Base-by-base conservation (phyloP, 116 monocot species). In the Posidonia oceanica region DNA sequence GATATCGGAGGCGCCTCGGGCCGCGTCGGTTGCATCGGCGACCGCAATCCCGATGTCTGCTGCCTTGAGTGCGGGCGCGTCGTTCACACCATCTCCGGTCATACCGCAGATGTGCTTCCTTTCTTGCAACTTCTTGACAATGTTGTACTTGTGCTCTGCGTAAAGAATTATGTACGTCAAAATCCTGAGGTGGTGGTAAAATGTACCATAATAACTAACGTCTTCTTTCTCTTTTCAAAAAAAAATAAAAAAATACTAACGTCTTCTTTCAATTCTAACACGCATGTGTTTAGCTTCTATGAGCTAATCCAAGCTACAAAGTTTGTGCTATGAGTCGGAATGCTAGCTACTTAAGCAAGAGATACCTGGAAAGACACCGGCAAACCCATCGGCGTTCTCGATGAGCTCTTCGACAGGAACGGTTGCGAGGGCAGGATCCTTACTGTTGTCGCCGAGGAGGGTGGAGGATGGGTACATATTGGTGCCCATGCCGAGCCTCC, bases 41-140 rank as follows among this genome's bases (percentile, higher is more conserved):
- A 91, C 91, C 3, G 91, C 91, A n/a, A 91, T 91, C 0, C 91
- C 87, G 59, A 91, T 91, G 71, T 91, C 91, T 17, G 91, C 91
- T 67, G 84, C 86, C 81, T 91, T 87, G 72, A 91, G 61, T 4
- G 91, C 91, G 0, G 91, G 91, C 14, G 91, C 91, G 64, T 91
- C 91, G 71, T 91, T 91, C 10, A 91, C 91, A 3, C 91, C 91
- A 40, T 91, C 91, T 1, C 91, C 87, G 0, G 91, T 91, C 91
- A 91, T 91, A 7, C 91, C 91, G 73, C 91, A 91, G 0, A 91
- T 91, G 83, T 91, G 91, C 57, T 87, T 87, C 66, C 83, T 65
- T 21, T 81, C 83, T 64, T 91, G 91, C n/a, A 91, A 74, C 41
- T 83, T 81, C 73, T 79, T 80, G 60, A 91, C 91, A 18, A 91